A percentile compares a stretch with the other conserved stretches of the same genome.
Conservation (phyloP, 192 early-diverging fungal genomes). For the Umbelopsis vinacea region DNA sequence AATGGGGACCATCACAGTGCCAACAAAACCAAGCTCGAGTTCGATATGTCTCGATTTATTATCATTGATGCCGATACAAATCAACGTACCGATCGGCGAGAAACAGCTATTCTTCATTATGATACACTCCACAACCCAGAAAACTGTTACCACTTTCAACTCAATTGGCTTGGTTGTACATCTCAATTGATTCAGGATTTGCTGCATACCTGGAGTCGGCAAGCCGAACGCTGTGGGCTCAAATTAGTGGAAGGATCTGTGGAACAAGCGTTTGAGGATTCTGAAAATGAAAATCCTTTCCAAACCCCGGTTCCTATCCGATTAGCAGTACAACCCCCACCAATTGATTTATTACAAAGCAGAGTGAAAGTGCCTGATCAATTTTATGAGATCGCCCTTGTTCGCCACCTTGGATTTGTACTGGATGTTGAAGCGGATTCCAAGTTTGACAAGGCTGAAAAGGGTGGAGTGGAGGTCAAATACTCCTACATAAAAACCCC, state of each 20-base stretch:
- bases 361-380: constrained; percentile 50
- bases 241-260: constrained; percentile 89
- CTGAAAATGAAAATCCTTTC: constrained; percentile 89
- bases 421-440: constrained; percentile 92
- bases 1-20: not conserved
- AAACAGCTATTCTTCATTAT: constrained; percentile 86
- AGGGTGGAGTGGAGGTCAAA: constrained; percentile 51
- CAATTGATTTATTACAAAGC: constrained; percentile 46
- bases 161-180: constrained; percentile 96
- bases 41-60: constrained; percentile 69
- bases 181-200: constrained; percentile 87
- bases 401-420: constrained; percentile 83
- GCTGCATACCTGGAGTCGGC: constrained; percentile 76
- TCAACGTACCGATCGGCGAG: constrained; percentile 74
- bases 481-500: constrained; percentile 65
- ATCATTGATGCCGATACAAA: constrained; percentile 87
- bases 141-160: constrained; percentile 90
- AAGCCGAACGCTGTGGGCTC: constrained; percentile 86
- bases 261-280: constrained; percentile 64
- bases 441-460: constrained; percentile 57
- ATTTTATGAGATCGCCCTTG: constrained; percentile 81
- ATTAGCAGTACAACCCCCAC: constrained; percentile 66
- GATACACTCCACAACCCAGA: constrained; percentile 89
- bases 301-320: constrained; percentile 74
- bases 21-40: constrained; percentile 10